These are phyloP conservation scores for Medicago ruthenica DNA, from an alignment of 306 rosid genomes.

Conservation along the genomic window DNA sequence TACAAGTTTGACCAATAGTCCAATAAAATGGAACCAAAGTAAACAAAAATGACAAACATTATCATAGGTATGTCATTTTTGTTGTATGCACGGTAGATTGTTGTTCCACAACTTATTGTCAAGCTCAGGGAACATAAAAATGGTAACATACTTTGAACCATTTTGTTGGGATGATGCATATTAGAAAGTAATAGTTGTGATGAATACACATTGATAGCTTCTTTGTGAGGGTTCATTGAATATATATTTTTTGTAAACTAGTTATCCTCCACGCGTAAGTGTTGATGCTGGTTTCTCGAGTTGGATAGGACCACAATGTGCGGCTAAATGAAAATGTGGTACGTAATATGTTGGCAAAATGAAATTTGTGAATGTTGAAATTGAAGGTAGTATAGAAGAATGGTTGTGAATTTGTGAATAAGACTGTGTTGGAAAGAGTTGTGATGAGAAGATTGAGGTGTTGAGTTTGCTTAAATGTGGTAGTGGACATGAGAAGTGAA, in stretches of 20 bases:
- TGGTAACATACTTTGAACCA: neutral
- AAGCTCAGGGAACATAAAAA: slow-evolving; percentile 31
- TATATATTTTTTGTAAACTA: neutral
- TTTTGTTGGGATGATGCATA: neutral
- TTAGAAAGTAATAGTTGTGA: slow-evolving; percentile 8
- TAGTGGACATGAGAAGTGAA: neutral
- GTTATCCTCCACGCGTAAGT: neutral
- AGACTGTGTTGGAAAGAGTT: neutral
- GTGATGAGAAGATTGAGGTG: neutral
- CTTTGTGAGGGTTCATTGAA: neutral
- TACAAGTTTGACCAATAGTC: slow-evolving; percentile 23
- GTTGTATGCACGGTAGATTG: slow-evolving; percentile 36
- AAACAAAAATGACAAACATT: slow-evolving; percentile 8
- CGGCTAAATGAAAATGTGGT: neutral
- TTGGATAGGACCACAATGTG: neutral
- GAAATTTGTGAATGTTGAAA: neutral
- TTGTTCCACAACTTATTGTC: slow-evolving; percentile 15
- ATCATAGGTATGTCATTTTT: slow-evolving; percentile 29
- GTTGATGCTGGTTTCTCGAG: neutral
- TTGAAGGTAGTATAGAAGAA: no score
- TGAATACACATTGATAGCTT: neutral
- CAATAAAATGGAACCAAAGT: slow-evolving; percentile 30
- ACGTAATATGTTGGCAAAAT: neutral
- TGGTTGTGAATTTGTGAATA: no score
- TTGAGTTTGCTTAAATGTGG: neutral